Conservation (phyloP, 2,329 filamentous ascomycete species). For the Daldinia eschscholtzii region DNA sequence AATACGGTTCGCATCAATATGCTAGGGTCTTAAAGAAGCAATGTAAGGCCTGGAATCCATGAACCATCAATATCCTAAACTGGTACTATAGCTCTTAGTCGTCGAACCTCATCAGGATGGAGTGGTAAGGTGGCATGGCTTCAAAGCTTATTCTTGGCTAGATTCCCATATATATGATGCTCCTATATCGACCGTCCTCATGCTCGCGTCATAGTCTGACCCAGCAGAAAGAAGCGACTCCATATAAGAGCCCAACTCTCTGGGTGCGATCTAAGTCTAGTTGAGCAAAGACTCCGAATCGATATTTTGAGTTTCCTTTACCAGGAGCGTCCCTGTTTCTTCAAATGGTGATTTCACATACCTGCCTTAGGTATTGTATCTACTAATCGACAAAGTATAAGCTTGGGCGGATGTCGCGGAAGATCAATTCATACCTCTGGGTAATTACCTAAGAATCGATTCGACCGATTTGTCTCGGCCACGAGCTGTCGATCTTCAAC, state of each 20-base stretch:
- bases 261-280: conserved; percentile 12
- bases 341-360: conserved; percentile 24
- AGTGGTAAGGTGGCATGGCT: not conserved
- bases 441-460: conserved; percentile 11
- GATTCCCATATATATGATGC: not conserved
- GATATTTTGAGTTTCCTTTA: conserved; percentile 17
- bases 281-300: conserved; percentile 7
- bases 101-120: not conserved
- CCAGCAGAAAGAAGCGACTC: not conserved
- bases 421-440: conserved; percentile 24
- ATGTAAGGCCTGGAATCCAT: not conserved
- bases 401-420: conserved; percentile 28
- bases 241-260: conserved; percentile 25
- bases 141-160: not conserved
- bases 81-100: conserved; percentile 5
- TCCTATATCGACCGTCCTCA: conserved; percentile 5
- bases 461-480: not conserved
- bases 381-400: conserved; percentile 23
- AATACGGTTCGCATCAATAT: conserved; percentile 6
- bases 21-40: not conserved
- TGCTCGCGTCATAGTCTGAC: conserved; percentile 14
- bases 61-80: conserved; percentile 14
- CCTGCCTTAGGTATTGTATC: not conserved
- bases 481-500: not conserved
- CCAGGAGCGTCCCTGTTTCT: conserved; percentile 24